Conservation (phyloP, 176 grass and related monocot genomes). For the Alloteropsis semialata region DNA sequence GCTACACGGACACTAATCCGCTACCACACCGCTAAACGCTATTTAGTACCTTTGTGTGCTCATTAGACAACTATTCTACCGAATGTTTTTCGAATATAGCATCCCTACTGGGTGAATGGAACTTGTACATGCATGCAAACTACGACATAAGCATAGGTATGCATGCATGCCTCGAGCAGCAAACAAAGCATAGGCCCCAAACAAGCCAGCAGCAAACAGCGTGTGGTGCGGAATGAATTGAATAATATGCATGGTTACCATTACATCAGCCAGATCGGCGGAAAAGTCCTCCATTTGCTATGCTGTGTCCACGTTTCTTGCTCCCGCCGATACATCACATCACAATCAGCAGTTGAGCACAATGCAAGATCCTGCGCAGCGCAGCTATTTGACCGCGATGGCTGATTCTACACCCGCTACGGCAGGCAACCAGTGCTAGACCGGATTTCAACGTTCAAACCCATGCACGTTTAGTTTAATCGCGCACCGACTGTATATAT, state of each 20-base stretch:
- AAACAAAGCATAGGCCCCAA: neutral
- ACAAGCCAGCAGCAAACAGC: neutral
- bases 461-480: neutral
- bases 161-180: neutral
- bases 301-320: neutral
- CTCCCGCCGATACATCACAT: neutral
- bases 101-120: neutral
- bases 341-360: no score
- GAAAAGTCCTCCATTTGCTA: neutral
- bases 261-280: no score
- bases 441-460: neutral
- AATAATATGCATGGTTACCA: no score
- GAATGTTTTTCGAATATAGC: neutral
- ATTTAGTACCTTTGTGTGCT: neutral
- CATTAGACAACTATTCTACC: neutral
- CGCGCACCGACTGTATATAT: no score
- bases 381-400: neutral
- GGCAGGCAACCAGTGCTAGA: neutral
- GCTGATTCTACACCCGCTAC: neutral
- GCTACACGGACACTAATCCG: neutral
- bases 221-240: neutral
- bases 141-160: no score
- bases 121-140: neutral
- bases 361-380: neutral
- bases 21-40: neutral